Base-by-base conservation (phyloP, 73 alveolate species). In the Paramecium sexaurelia region DNA sequence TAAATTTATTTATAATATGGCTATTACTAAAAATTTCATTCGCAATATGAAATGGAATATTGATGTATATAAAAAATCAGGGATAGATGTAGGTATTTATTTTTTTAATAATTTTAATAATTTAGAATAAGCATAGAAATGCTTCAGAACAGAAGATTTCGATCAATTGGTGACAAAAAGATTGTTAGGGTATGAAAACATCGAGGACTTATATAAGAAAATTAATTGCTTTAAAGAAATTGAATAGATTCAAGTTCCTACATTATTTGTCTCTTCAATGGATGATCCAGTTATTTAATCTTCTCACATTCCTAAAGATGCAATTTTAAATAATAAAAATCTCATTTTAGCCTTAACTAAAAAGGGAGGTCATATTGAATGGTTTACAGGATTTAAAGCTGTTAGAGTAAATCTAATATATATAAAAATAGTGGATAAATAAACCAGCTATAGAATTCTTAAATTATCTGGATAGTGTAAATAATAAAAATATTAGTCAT, bases 301-400 rank as follows among this genome's bases (percentile, higher is more conserved):
- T 1, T 2, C 13, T 40, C n/a, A 5, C 5, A 78, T 78, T 9
- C 75, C 90, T 19, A 78, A 78, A 43, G 17, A 45, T 78, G 75
- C 0, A 40, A 78, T 78, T 24, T 4, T 43, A 41, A 78, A 43
- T 1, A 78, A 78, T 43, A 32, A 37, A 13, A 78, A 78, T 45
- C 8, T 78, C 2, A 78, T 78, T 3, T 78, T 78, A 41, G 90
- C 73, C 2, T 19, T 19, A 40, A 78, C 90, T 7, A 13, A 78
- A 22, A 78, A 78, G 7, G 90, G 90, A 37, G 90, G 90, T 7
- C 90, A 78, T 45, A 78, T 78, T 24, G 90, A 78, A 78, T 78
- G 75, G 73, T 41, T 78, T 22, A 39, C 68, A n/a, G 90, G 75
- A 78, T 39, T 22, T 41, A 78, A 24, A 45, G 51, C 75, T 15